Base-by-base conservation (phyloP, 2,329 filamentous ascomycete species). In the Talaromyces sp. region DNA sequence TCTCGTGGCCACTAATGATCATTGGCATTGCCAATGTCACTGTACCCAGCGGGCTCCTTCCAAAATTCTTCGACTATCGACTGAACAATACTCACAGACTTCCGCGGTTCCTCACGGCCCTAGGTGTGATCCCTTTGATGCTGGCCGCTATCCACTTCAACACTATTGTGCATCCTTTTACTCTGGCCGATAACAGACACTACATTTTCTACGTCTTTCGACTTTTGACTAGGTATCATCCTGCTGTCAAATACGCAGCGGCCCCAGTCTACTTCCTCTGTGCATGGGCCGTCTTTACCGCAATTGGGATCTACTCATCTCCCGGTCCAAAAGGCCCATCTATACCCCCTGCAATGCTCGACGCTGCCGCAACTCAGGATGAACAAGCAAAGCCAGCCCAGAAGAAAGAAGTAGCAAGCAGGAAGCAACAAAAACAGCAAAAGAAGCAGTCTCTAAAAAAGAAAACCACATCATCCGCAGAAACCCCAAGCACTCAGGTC, bases 161-260 rank as follows among this genome's bases (percentile, higher is more conserved):
- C 81, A 99, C 95, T 36, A 89, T 96, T 65, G 85, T 98, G 51
- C 95, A 99, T 71, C 94, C 95, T 0, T 99, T 98, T 73, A 96
- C 93, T 0, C 84, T 98, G 0, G 95, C 95, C 36, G 95, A 99
- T 75, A 99, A 99, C 75, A 84, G 95, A 2, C 95, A 99, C 75
- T 99, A 96, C 79, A 89, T 96, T 74, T 99, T 99, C 76, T 99
- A 99, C 78, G 81, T 96, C 63, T 99, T 99, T 80, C 88, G 92
- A 1, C 87, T 92, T 69, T 88, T 89, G 5, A 88, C 98, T 42
- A 84, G 89, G 2, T 83, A 82, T 5, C 85, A 90, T 50, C 79
- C 81, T 1, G 76, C 80, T 18, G 76, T 91, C 57, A 88, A 88
- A 40, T 92, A 92, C 68, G 75, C 83, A 0, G 87, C 90, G 1